A percentile compares a stretch with the other conserved stretches of the same genome.
phyloP scores from a whole-genome alignment of 805 yeast species.

The Maudiozyma pseudohumilis region DNA sequence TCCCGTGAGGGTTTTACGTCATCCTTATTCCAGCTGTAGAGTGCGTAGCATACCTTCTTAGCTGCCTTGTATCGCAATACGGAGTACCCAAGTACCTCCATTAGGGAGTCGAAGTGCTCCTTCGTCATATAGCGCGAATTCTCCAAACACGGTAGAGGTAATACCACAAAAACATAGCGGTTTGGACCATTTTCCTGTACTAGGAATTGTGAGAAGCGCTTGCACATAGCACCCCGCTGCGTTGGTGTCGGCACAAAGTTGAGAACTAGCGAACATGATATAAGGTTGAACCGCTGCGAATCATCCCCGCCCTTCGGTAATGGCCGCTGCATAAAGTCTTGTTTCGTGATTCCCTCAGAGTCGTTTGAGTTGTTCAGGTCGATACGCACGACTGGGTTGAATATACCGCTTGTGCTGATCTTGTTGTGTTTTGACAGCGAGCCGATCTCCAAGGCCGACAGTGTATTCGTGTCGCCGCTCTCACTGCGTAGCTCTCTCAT shows the following conservation, averaged over 20 bases:
- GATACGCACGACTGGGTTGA: constrained; percentile 47
- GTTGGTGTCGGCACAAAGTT: constrained; percentile 74
- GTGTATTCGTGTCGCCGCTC: constrained; percentile 2
- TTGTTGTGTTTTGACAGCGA: constrained; percentile 59
- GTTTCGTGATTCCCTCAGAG: constrained; percentile 57
- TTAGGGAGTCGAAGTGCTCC: constrained; percentile 34
- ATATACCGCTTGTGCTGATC: constrained; percentile 50
- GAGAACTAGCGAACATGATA: constrained; percentile 79
- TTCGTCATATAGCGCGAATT: constrained; percentile 73
- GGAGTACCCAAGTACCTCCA: constrained; percentile 52
- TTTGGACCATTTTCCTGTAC: constrained; percentile 21
- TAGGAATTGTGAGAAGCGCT: constrained; percentile 48
- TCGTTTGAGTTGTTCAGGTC: constrained; percentile 65
- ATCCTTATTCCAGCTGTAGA: constrained; percentile 30
- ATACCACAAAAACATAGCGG: constrained; percentile 54
- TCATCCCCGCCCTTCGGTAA: constrained; percentile 39
- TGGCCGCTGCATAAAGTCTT: constrained; percentile 77
- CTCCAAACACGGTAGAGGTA: constrained; percentile 77
- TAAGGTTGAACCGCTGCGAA: constrained; percentile 44
- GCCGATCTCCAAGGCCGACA: constrained; percentile 71
- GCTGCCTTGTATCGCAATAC: constrained; percentile 44
- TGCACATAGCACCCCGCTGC: constrained; percentile 71
- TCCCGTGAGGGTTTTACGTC: not conserved
- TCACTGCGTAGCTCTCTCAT: constrained; percentile 31
- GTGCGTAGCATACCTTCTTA: constrained; percentile 63